phyloP scores from a whole-genome alignment of 139 green algal genomes.

The Chlorella vulgaris region DNA sequence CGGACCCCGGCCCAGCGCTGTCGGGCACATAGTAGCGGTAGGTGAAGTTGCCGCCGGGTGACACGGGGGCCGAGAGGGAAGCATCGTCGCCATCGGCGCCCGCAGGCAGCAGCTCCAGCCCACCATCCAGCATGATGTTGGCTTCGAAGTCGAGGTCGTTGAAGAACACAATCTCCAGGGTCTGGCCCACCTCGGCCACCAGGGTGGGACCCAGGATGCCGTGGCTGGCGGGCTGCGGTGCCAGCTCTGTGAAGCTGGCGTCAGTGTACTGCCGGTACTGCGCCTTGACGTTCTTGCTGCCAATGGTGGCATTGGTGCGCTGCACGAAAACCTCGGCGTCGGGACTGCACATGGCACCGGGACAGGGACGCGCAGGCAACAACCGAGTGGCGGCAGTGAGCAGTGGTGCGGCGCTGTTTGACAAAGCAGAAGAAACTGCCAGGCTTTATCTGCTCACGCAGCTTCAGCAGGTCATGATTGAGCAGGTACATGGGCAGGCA shows the following conservation, averaged over 20 bases:
- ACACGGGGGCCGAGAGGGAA: slow-evolving; percentile 27
- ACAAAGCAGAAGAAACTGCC: too few relatives aligned
- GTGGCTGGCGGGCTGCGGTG: not conserved
- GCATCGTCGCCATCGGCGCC: not conserved
- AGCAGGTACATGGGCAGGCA: too few relatives aligned
- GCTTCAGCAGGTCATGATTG: too few relatives aligned
- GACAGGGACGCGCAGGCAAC: not conserved
- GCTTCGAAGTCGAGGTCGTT: slow-evolving; percentile 45
- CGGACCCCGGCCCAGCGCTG: slow-evolving; percentile 16
- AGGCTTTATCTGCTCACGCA: too few relatives aligned
- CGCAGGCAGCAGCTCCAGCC: slow-evolving; percentile 30
- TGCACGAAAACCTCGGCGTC: slow-evolving; percentile 33
- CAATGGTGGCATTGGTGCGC: slow-evolving; percentile 33
- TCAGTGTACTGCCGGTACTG: slow-evolving; percentile 59
- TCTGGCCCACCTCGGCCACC: slow-evolving; percentile 35
- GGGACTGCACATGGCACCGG: not conserved
- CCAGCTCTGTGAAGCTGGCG: slow-evolving; percentile 32
- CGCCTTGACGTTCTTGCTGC: slow-evolving; percentile 44
- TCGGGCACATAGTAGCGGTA: slow-evolving; percentile 53
- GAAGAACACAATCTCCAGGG: slow-evolving; percentile 39
- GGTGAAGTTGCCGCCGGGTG: not conserved
- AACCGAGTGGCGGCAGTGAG: not conserved
- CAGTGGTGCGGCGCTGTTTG: too few relatives aligned
- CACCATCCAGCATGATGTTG: slow-evolving; percentile 48
- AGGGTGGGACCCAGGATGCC: slow-evolving; percentile 46